Conservation (phyloP, 768 basidiomycete species). For the Podaxis sp. region DNA sequence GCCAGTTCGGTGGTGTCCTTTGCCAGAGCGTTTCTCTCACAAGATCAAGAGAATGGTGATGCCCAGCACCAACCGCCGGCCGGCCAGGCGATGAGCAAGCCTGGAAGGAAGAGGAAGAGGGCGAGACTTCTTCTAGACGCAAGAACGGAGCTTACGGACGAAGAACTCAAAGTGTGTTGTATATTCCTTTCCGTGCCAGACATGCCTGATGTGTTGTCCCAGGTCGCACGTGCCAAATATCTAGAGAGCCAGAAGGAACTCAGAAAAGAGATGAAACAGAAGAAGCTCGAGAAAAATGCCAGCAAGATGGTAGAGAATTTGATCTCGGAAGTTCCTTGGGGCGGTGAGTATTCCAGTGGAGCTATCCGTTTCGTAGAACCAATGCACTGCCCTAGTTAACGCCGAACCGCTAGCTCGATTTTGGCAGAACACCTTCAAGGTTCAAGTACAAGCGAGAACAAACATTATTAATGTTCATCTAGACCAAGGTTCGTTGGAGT, state of each 20-base stretch:
- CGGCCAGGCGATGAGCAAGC: constrained; percentile 26
- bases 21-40: constrained; percentile 40
- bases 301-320: constrained; percentile 57
- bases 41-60: constrained; percentile 26
- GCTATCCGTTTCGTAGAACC: not conserved
- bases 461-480: constrained; percentile 35
- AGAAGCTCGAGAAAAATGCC: constrained; percentile 55
- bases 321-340: constrained; percentile 64
- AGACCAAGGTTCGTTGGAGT: not conserved
- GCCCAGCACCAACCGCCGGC: constrained; percentile 26
- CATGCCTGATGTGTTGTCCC: not conserved
- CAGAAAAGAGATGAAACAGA: constrained; percentile 49
- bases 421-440: constrained; percentile 72
- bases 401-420: constrained; percentile 59
- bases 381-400: not conserved
- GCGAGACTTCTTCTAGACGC: constrained; percentile 66
- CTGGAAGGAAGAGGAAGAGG: constrained; percentile 39
- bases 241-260: constrained; percentile 58
- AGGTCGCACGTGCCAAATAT: constrained; percentile 70
- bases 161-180: constrained; percentile 65
- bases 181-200: not conserved
- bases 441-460: constrained; percentile 65
- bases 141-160: constrained; percentile 79
- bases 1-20: constrained; percentile 35
- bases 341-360: constrained; percentile 45